Evolutionary conservation across 129 eudicot species (phyloP), one percentile per base, ranked within the genome.

Genomic region (Rutidosis leptorrhynchoides): DNA sequence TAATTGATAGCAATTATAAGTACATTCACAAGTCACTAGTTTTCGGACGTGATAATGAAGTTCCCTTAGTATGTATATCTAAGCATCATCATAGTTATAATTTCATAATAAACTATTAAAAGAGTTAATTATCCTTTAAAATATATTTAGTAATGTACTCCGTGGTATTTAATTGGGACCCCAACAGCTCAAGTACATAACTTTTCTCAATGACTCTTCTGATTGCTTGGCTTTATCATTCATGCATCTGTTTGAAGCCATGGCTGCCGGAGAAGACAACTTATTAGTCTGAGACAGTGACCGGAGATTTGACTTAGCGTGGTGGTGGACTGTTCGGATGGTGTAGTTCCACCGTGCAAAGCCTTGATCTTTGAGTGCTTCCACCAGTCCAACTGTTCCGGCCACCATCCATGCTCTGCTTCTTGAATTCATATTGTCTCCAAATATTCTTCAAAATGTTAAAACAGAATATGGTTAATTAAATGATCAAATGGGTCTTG

Each of bases 341-440:
- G 85, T 65, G 74, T 77, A 46, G 40, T 85, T 85, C 93, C 93
- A 85, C 19, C 88, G 77, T 49, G 83, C 77, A 51, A 82, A 77
- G 4, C 89, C 89, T 46, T 84, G 89, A 68, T 84, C 89, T 67
- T 80, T 84, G 23, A 84, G 58, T 21, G 85, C 92, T 52, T 80
- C 83, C 17, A 76, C 88, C 61, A 76, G 27, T 37, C 88, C 84
- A 6, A 79, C 68, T 49, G 72, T 79, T 42, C 77, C 84, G 10
- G 82, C 88, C 48, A 72, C 82, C 37, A 79, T 64, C 82, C 82
- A 79, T n/a, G 80, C 72, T 45, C 68, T 79, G 51, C 77, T 72
- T 53, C 49, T 64, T 16, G 74, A 81, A 76, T 80, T 56, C 74
- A 56, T 69, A 1, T 5, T 68, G 17, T 24, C 3, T 17, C 20